A percentile compares a stretch with the other conserved stretches of the same genome.
These are phyloP conservation scores for Ceratobasidium sp. DNA, from an alignment of 1,284 basidiomycete genomes.

Conservation along the genomic window DNA sequence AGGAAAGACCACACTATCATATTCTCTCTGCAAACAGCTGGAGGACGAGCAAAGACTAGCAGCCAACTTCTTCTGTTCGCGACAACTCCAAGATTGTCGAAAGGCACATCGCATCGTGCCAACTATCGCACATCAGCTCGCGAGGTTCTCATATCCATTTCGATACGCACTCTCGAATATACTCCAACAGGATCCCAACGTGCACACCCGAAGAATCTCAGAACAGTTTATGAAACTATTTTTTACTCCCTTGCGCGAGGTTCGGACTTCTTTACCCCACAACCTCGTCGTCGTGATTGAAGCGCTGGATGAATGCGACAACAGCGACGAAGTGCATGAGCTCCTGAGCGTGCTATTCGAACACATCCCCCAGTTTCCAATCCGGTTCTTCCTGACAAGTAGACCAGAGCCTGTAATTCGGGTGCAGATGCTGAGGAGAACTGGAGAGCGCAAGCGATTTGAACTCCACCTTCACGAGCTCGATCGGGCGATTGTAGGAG, in stretches of 20 bases:
- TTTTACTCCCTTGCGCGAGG: background rate
- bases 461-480: slow-evolving; percentile 12
- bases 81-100: background rate
- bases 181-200: background rate
- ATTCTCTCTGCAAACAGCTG: slow-evolving; percentile 10
- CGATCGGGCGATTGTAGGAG: slow-evolving; percentile 1
- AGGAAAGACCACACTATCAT: slow-evolving; percentile 17
- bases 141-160: slow-evolving; percentile 3
- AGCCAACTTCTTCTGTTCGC: slow-evolving; percentile 27
- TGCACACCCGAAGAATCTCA: background rate
- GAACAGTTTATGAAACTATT: background rate
- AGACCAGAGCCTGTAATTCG: slow-evolving; percentile 14
- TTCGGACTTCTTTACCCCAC: background rate
- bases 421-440: background rate
- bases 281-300: slow-evolving; percentile 19
- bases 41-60: background rate
- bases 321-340: background rate
- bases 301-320: slow-evolving; percentile 19
- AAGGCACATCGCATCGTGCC: slow-evolving; percentile 3
- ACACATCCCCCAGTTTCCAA: background rate
- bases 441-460: background rate
- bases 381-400: slow-evolving; percentile 28
- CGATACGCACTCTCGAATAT: background rate
- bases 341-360: background rate
- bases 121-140: slow-evolving; percentile 9